Conservation (phyloP, 306 rosid species). For the Rosa lucieae region DNA sequence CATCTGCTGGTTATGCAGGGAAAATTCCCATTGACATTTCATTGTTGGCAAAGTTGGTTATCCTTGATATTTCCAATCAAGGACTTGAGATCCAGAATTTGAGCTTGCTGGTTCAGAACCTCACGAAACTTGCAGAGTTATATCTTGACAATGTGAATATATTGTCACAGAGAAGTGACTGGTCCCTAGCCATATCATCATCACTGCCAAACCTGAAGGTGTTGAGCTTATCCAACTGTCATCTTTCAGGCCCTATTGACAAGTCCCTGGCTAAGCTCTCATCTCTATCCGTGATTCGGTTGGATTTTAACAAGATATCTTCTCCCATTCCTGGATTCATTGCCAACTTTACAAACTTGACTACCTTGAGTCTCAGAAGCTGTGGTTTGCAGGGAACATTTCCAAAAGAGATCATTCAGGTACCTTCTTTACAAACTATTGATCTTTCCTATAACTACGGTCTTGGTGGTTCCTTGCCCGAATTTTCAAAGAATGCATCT, state of each 20-base stretch:
- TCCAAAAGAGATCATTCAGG: not conserved
- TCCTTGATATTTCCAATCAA: conserved; percentile 30
- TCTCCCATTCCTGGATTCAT: conserved; percentile 6
- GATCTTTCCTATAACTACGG: not conserved
- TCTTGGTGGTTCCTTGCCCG: not conserved
- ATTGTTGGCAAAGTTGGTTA: conserved; percentile 12
- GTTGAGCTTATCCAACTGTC: conserved; percentile 23
- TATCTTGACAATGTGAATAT: conserved; percentile 44
- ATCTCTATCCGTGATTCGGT: conserved; percentile 7
- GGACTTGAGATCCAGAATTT: conserved; percentile 26
- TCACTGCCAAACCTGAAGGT: conserved; percentile 22
- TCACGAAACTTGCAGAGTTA: conserved; percentile 32
- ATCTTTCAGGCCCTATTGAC: conserved; percentile 20
- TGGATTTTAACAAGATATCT: not conserved
- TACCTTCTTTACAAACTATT: not conserved
- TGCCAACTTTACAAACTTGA: conserved; percentile 20
- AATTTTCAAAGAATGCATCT: not conserved
- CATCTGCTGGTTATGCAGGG: conserved; percentile 17
- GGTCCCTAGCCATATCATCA: conserved; percentile 38
- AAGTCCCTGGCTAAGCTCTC: conserved; percentile 21
- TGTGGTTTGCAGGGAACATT: not conserved
- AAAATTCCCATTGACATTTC: conserved; percentile 34
- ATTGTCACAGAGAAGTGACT: conserved; percentile 32
- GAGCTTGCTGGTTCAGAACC: conserved; percentile 20
- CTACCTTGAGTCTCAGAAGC: not conserved